Base-by-base conservation (phyloP, 2,329 filamentous ascomycete genomes). In the Fusarium sp. region DNA sequence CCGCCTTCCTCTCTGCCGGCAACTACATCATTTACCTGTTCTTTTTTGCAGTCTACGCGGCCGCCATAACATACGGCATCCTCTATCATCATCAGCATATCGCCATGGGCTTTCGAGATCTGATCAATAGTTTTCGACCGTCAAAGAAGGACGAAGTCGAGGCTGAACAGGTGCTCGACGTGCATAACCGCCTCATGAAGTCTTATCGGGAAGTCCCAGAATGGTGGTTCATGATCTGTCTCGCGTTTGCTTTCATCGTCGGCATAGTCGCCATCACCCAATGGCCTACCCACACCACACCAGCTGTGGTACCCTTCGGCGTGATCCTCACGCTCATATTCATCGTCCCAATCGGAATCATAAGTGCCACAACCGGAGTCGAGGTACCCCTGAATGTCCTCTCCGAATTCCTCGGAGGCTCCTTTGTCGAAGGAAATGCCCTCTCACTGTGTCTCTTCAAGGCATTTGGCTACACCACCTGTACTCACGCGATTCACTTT, bases 381-480 rank as follows among this genome's bases (percentile, higher is more conserved):
- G 74, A 80, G 34, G 77, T 81, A 14, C 79, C 78, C 2, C 75
- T 83, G 20, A 83, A 84, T 57, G 82, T 85, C 1, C 65, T 85
- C 8, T 81, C 82, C n/a, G 82, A 84, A 72, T 81, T 84, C 33
- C 81, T 84, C 11, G 82, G 80, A n/a, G 83, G 83, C 4, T 76
- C 78, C 4, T 79, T 79, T 66, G 77, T 80, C 3, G 71, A 79
- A 6, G 82, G 82, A 20, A 83, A 83, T 49, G 80, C 82, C 1
- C 69, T 84, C n/a, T 81, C 79, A 44, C 81, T 83, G 77, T 82
- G 80, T 74, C 83, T 79, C 71, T 83, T 84, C 77, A 84, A 84
- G 75, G 76, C 78, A 1, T 82, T 77, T 33, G 79, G 75, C 38
- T 80, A 76, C 62, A 74, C 79, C 13, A 76, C 79, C 0, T 77